Evolutionary conservation across 78 protist species (phyloP).

Genomic region (Dictyostelium firmibasis): DNA sequence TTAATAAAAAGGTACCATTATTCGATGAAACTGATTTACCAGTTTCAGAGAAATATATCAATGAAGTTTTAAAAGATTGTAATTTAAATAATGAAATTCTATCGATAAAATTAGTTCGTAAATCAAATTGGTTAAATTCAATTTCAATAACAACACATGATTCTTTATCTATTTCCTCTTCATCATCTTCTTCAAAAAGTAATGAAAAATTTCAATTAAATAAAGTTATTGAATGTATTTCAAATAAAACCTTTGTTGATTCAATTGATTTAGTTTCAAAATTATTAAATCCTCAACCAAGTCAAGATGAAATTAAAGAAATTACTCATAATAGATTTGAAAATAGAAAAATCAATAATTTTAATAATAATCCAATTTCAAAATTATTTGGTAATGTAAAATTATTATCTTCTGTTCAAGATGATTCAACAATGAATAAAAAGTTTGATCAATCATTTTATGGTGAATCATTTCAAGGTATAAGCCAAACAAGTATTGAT

Average conservation of each 20-base stretch:
- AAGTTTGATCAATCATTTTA: background rate
- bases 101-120: background rate
- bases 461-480: background rate
- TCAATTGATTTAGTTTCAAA: slow-evolving; percentile 12
- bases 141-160: background rate
- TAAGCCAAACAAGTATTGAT: background rate
- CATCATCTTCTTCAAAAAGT: background rate
- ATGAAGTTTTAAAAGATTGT: background rate
- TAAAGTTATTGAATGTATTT: slow-evolving; percentile 22
- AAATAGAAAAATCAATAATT: background rate
- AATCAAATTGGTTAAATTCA: slow-evolving; percentile 65
- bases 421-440: background rate
- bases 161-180: background rate
- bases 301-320: background rate
- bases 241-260: background rate
- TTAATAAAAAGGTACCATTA: background rate
- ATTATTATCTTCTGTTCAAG: background rate
- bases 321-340: background rate
- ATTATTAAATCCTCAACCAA: background rate
- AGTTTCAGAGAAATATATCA: background rate
- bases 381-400: background rate
- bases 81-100: background rate
- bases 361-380: background rate
- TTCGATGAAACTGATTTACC: slow-evolving; percentile 28
- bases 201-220: background rate